Conservation (phyloP, 805 yeast genomes). For the Candida boidinii region DNA sequence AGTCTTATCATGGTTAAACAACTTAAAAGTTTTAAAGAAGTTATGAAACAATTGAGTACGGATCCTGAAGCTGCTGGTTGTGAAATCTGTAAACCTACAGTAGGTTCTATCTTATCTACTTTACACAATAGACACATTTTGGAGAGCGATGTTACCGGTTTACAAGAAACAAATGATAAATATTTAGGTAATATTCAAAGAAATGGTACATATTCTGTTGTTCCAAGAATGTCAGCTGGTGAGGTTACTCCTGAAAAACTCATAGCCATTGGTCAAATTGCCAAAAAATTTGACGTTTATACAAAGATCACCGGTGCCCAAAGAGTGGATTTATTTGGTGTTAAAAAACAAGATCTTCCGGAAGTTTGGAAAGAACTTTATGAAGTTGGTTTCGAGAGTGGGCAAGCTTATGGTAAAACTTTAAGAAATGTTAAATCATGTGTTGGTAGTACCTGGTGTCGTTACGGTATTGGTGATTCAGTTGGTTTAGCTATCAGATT, state of each 20-base stretch:
- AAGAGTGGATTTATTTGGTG: slow-evolving; percentile 27
- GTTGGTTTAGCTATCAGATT: slow-evolving; percentile 29
- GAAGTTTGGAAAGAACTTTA: slow-evolving; percentile 24
- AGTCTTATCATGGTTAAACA: slow-evolving; percentile 25
- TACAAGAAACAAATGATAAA: slow-evolving; percentile 29
- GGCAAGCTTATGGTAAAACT: slow-evolving; percentile 30
- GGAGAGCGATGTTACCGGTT: slow-evolving; percentile 23
- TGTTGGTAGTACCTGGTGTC: slow-evolving; percentile 31
- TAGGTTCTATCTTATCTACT: slow-evolving; percentile 28
- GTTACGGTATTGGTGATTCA: slow-evolving; percentile 30
- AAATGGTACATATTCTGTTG: slow-evolving; percentile 29
- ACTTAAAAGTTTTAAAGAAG: slow-evolving; percentile 20
- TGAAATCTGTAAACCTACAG: slow-evolving; percentile 29
- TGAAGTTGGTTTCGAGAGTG: slow-evolving; percentile 26
- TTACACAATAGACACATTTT: slow-evolving; percentile 24
- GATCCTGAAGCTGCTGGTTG: slow-evolving; percentile 24
- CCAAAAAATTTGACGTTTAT: slow-evolving; percentile 23
- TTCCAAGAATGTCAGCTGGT: slow-evolving; percentile 30
- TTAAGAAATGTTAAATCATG: slow-evolving; percentile 29
- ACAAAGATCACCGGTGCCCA: slow-evolving; percentile 30
- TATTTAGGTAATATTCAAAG: slow-evolving; percentile 29
- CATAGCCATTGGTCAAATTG: slow-evolving; percentile 24
- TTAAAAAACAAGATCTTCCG: slow-evolving; percentile 23
- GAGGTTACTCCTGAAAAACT: slow-evolving; percentile 30
- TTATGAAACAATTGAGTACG: slow-evolving; percentile 21